phyloP scores from a whole-genome alignment of 2,329 filamentous ascomycete genomes.

The Mariannaea elegans region DNA sequence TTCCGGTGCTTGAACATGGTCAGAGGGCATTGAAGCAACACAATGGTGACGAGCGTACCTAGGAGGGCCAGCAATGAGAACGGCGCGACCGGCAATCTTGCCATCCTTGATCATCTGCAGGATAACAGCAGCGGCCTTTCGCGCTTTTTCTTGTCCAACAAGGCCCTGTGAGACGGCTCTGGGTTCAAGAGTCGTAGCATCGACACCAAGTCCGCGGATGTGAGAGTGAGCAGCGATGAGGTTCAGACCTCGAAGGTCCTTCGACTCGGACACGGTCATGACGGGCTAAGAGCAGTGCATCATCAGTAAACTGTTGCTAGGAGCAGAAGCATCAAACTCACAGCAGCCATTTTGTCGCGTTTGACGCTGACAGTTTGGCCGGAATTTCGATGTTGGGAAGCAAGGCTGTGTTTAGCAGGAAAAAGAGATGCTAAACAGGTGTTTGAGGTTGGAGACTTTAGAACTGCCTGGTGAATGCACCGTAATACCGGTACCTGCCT shows the following conservation, averaged over 20 bases:
- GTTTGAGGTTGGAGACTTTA: conserved; percentile 30
- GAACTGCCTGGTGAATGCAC: too few species aligned
- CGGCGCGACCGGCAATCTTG: conserved; percentile 95
- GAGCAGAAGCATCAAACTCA: conserved; percentile 47
- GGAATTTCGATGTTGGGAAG: conserved; percentile 22
- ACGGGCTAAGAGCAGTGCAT: conserved; percentile 56
- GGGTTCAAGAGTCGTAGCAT: conserved; percentile 89
- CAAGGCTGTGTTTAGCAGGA: conserved; percentile 13
- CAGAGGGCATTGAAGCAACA: conserved; percentile 21
- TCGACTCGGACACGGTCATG: conserved; percentile 89
- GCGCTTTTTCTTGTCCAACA: conserved; percentile 94
- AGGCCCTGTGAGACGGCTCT: conserved; percentile 87
- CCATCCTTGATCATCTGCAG: conserved; percentile 99
- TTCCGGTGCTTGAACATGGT: conserved; percentile 76
- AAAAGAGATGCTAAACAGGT: background rate
- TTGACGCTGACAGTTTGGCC: conserved; percentile 28
- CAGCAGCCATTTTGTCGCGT: conserved; percentile 59
- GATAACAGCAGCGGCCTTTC: conserved; percentile 95
- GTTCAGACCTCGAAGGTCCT: conserved; percentile 95
- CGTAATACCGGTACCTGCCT: conserved; percentile 10
- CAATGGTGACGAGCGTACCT: conserved; percentile 58
- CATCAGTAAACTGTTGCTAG: conserved; percentile 27
- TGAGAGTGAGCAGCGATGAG: conserved; percentile 98
- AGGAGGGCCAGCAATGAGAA: conserved; percentile 93
- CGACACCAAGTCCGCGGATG: conserved; percentile 93